Evolutionary conservation across 179 eudicot species (phyloP), one percentile per base, ranked within the genome.

Genomic region (Amaranthus tricolor): DNA sequence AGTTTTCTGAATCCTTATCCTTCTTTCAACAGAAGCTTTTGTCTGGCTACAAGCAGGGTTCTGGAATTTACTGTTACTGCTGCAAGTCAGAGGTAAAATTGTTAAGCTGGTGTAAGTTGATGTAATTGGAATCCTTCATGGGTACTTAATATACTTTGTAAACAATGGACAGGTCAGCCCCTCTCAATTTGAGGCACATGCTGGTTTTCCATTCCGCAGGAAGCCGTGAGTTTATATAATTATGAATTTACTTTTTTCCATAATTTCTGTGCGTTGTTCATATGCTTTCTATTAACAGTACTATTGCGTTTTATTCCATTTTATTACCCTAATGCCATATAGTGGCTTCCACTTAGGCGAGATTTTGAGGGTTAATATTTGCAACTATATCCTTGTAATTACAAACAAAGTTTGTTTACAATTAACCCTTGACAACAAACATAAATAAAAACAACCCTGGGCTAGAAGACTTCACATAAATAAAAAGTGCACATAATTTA

Each of bases 101-200:
- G 40, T 31, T 31, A 31, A 43, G 24, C 53, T 69, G 55, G 54
- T 67, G 68, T 80, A 21, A 10, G n/a, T 62, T 63, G 31, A 47
- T 6, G 2, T 68, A 44, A 43, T 43, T 49, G 40, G 65, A 71
- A 62, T 12, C 10, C 4, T 54, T 71, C 3, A 7, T 17, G 2
- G 6, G 52, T 71, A n/a, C 50, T 59, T 52, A 71, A 12, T 5
- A 19, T 11, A 7, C 63, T 43, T 61, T 14, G 31, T 17, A 59
- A 71, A 52, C 53, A 48, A 68, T 79, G 77, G 31, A 74, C 85
- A 85, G 88, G 76, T 85, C 47, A 85, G 85, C 58, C 85, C 88
- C 14, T 85, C 84, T 13, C 84, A 77, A 66, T 85, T 85, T 71
- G 88, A 85, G 70, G 83, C 88, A 24, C 85, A 85, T 82, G 88